Percentiles rank a stretch among this genome's conserved stretches.
Evolutionary conservation across 164 flowering plant genomes (phyloP).

Genomic region (Vitis rupestris): DNA sequence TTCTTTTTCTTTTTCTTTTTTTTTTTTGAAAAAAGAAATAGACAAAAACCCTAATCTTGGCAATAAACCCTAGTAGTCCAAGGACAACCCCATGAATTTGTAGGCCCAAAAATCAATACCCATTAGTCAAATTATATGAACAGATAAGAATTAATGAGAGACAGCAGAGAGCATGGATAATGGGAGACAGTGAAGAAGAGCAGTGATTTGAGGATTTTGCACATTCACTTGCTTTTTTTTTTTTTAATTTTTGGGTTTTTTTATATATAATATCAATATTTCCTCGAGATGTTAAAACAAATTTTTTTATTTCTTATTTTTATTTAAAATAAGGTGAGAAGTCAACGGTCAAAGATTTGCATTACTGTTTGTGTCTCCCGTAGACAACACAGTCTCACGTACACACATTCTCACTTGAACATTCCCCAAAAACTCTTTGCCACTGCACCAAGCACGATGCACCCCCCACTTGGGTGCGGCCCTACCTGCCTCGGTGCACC

Average conservation of each 20-base stretch:
- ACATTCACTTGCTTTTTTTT: slow-evolving; percentile 2
- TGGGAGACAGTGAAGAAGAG: slow-evolving; percentile 40
- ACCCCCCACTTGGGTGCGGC: slow-evolving; percentile 36
- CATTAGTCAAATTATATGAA: neutral
- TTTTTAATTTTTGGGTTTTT: neutral
- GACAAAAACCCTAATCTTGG: no score
- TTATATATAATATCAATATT: slow-evolving; percentile 4
- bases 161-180: slow-evolving; percentile 21
- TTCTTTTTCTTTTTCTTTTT: no score
- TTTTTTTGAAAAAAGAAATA: no score
- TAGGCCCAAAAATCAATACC: no score
- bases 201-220: slow-evolving; percentile 21
- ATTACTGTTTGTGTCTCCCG: slow-evolving; percentile 52
- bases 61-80: no score
- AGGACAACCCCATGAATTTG: no score
- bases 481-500: slow-evolving; percentile 45
- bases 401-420: slow-evolving; percentile 31
- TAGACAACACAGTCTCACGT: slow-evolving; percentile 19
- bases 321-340: neutral
- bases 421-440: slow-evolving; percentile 31
- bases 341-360: slow-evolving; percentile 64
- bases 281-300: slow-evolving; percentile 29
- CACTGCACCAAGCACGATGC: slow-evolving; percentile 48
- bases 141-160: neutral
- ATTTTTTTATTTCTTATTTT: no score